Conservation (phyloP, 2,329 filamentous ascomycete species). For the Diaporthe sp. region DNA sequence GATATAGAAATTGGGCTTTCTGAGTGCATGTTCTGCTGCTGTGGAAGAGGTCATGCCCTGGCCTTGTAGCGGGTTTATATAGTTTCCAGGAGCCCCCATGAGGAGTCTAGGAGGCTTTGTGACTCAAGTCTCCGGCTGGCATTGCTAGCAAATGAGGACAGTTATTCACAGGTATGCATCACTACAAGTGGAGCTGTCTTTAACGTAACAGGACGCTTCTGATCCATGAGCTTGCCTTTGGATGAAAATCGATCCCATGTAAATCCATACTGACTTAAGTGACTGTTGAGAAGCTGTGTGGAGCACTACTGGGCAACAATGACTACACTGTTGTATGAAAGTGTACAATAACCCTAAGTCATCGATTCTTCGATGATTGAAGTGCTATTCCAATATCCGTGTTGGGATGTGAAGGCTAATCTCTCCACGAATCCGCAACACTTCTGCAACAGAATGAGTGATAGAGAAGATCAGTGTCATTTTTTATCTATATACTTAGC, state of each 20-base stretch:
- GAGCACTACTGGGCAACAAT: neutral
- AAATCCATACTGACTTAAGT: neutral
- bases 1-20: neutral
- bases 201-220: neutral
- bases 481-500: neutral
- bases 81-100: neutral
- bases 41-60: neutral
- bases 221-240: neutral
- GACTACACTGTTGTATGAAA: neutral
- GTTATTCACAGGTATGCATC: neutral
- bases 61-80: neutral
- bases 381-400: neutral
- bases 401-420: neutral
- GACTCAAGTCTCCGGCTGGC: neutral
- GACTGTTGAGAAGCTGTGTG: neutral
- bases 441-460: neutral
- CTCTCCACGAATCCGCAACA: no score
- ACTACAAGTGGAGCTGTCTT: neutral
- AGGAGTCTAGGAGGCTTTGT: neutral
- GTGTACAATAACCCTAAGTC: neutral
- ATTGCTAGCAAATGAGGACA: neutral
- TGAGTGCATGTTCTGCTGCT: neutral
- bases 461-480: neutral
- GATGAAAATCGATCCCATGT: neutral
- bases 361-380: neutral